Evolutionary conservation across 1,284 basidiomycete genomes (phyloP).

Genomic region (Phaffia rhodozyma): DNA sequence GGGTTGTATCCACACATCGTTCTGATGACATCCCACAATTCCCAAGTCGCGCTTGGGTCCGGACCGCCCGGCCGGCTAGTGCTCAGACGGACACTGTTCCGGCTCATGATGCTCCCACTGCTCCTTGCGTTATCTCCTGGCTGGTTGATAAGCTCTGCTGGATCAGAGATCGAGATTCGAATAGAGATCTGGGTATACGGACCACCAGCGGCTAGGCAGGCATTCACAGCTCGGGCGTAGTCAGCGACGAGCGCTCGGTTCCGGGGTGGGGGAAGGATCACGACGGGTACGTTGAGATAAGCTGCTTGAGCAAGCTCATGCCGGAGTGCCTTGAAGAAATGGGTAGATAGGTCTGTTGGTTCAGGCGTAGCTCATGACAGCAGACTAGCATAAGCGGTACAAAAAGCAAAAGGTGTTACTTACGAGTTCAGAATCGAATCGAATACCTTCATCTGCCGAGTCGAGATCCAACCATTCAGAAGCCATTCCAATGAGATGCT

Average conservation of each 20-base stretch:
- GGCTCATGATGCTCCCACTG: slow-evolving; percentile 13
- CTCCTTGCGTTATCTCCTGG: slow-evolving; percentile 26
- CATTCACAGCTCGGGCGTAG: slow-evolving; percentile 80
- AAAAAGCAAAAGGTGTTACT: slow-evolving; percentile 29
- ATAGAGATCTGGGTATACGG: slow-evolving; percentile 62
- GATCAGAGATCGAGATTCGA: slow-evolving; percentile 68
- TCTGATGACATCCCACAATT: slow-evolving; percentile 93
- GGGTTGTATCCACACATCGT: slow-evolving; percentile 77
- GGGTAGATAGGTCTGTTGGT: not conserved
- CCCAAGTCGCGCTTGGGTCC: slow-evolving; percentile 79
- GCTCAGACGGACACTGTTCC: not conserved
- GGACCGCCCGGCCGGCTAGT: slow-evolving; percentile 20
- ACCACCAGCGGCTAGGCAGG: slow-evolving; percentile 52
- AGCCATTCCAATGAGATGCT: slow-evolving; percentile 59
- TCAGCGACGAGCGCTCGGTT: slow-evolving; percentile 74
- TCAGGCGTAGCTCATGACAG: not conserved
- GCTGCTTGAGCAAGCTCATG: slow-evolving; percentile 90
- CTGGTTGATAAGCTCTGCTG: slow-evolving; percentile 25
- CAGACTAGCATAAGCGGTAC: not conserved
- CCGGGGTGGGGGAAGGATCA: slow-evolving; percentile 71
- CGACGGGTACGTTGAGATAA: slow-evolving; percentile 73
- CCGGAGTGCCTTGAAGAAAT: slow-evolving; percentile 58
- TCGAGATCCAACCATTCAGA: slow-evolving; percentile 96
- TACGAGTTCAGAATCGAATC: slow-evolving; percentile 90
- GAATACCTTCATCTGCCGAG: slow-evolving; percentile 80